Percentiles rank a stretch among this genome's conserved stretches.
These are phyloP conservation scores for Ogataea angusta DNA, from an alignment of 805 yeast species.

Conservation along the genomic window DNA sequence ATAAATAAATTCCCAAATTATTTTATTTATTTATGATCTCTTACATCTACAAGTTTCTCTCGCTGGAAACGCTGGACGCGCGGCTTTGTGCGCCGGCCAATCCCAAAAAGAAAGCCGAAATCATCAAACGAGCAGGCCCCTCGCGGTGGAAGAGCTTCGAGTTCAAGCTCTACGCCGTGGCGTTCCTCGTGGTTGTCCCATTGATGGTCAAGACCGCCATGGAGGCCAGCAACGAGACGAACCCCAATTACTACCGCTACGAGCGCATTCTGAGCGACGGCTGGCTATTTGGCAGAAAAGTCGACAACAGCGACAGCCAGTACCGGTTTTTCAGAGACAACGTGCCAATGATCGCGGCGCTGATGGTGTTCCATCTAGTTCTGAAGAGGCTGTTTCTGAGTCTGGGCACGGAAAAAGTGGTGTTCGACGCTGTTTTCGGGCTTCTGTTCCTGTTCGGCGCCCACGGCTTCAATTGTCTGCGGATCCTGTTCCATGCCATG, in stretches of 20 bases:
- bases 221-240: conserved; percentile 71
- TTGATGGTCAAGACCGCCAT: conserved; percentile 77
- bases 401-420: conserved; percentile 37
- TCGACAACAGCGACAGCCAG: conserved; percentile 90
- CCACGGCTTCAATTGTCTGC: conserved; percentile 74
- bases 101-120: conserved; percentile 29
- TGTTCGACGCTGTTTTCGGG: conserved; percentile 77
- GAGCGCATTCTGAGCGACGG: conserved; percentile 67
- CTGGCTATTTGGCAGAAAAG: conserved; percentile 87
- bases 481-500: conserved; percentile 55
- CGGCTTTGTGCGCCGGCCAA: conserved; percentile 43
- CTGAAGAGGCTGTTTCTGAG: conserved; percentile 42
- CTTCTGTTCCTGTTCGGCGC: conserved; percentile 62
- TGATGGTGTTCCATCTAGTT: conserved; percentile 52
- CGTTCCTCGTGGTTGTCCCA: conserved; percentile 72
- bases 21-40: conserved; percentile 4
- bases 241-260: conserved; percentile 67
- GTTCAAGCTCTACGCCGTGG: conserved; percentile 62
- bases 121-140: conserved; percentile 30
- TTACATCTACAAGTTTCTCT: conserved; percentile 36
- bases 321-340: conserved; percentile 85
- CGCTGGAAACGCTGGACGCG: conserved; percentile 51
- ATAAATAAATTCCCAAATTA: not conserved
- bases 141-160: conserved; percentile 78
- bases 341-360: conserved; percentile 54